Evolutionary conservation across 495 filamentous ascomycete species (phyloP).

Genomic region (Podospora sp.): DNA sequence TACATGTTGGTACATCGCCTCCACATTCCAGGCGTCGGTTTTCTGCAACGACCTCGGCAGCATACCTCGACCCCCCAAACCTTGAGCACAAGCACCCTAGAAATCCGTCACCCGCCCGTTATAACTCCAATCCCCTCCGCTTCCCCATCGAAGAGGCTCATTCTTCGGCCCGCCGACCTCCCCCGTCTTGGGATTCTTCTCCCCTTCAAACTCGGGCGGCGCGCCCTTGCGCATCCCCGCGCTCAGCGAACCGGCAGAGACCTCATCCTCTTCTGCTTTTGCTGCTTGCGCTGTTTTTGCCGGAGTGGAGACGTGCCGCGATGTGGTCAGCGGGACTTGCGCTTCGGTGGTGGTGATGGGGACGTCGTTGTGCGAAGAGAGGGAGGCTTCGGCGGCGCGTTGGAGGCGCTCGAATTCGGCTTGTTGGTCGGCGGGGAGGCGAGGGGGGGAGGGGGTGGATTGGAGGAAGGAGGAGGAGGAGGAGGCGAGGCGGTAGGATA

Average conservation of each 20-base stretch:
- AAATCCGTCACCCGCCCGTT: slow-evolving; percentile 97
- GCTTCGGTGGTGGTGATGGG: too few species aligned
- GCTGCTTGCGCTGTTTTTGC: not conserved
- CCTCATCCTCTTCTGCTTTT: slow-evolving; percentile 12
- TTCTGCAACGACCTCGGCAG: too few species aligned
- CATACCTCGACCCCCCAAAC: not conserved
- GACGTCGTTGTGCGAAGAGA: slow-evolving; percentile 33
- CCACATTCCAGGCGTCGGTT: not conserved
- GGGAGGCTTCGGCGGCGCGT: slow-evolving; percentile 45
- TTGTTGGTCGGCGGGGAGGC: slow-evolving; percentile 85
- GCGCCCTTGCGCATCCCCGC: slow-evolving; percentile 59
- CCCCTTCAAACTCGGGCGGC: slow-evolving; percentile 90
- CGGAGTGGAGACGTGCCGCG: slow-evolving; percentile 30
- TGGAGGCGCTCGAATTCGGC: slow-evolving; percentile 91
- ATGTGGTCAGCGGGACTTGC: slow-evolving; percentile 24
- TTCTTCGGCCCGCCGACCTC: slow-evolving; percentile 97
- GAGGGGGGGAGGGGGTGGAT: slow-evolving; percentile 70
- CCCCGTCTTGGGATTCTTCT: slow-evolving; percentile 92
- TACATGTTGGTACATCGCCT: not conserved
- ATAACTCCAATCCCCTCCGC: slow-evolving; percentile 85
- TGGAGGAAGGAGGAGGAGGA: slow-evolving; percentile 42
- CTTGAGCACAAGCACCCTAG: slow-evolving; percentile 40
- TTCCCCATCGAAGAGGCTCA: slow-evolving; percentile 88
- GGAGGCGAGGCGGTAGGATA: not conserved
- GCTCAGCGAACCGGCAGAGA: slow-evolving; percentile 33